These are phyloP conservation scores for Pachysandra terminalis DNA, from an alignment of 164 flowering plant genomes.

Conservation along the genomic window DNA sequence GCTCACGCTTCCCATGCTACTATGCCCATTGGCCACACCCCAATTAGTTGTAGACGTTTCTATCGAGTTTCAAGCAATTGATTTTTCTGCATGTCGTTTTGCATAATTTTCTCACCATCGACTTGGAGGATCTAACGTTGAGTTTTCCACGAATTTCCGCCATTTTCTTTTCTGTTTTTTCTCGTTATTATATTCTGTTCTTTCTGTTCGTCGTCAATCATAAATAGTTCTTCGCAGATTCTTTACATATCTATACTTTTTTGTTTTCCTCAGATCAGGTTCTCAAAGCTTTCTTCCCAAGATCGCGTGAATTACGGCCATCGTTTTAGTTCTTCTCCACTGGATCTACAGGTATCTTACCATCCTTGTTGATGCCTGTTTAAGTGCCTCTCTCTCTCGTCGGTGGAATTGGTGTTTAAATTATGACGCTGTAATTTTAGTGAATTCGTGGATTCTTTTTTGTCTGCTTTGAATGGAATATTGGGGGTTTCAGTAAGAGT, in stretches of 20 bases:
- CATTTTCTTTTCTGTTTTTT: background rate
- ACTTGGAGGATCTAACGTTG: background rate
- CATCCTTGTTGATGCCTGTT: background rate
- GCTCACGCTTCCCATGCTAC: too few relatives aligned
- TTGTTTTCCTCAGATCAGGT: background rate
- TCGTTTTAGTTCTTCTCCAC: background rate
- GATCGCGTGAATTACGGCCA: background rate
- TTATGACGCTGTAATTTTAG: background rate
- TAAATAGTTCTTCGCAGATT: background rate
- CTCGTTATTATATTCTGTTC: background rate
- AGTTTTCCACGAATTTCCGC: background rate
- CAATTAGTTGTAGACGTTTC: too few relatives aligned
- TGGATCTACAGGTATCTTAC: background rate
- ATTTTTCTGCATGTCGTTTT: too few relatives aligned
- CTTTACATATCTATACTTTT: too few relatives aligned
- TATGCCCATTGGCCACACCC: too few relatives aligned
- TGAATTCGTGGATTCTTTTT: background rate
- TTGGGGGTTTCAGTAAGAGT: slow-evolving; percentile 2
- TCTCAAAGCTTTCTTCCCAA: background rate
- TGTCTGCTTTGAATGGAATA: slow-evolving; percentile 6
- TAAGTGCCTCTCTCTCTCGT: background rate
- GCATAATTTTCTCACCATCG: background rate
- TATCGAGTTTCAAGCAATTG: too few relatives aligned
- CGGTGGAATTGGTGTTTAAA: background rate
- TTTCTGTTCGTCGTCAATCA: too few relatives aligned